phyloP scores from a whole-genome alignment of 148 eudicot genomes.

The Heliamphora exappendiculata region DNA sequence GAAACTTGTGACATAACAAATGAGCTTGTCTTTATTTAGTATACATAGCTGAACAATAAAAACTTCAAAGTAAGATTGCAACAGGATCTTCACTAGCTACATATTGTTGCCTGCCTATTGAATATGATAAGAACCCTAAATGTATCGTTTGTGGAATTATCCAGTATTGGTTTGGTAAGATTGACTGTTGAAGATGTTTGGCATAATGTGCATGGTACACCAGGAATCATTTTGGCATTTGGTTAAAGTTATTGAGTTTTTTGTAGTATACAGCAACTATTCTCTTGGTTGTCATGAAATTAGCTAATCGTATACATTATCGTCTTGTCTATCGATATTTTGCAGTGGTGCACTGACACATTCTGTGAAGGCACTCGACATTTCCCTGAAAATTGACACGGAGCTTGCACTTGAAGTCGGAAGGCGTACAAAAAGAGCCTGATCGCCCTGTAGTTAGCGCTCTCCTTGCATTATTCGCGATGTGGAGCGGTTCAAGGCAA shows the following conservation, averaged over 20 bases:
- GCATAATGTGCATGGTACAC: not conserved
- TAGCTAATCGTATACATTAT: too few relatives aligned
- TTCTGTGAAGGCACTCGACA: conserved; percentile 86
- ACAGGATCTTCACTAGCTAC: not conserved
- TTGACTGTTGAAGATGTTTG: not conserved
- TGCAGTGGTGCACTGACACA: conserved; percentile 84
- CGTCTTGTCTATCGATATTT: not conserved
- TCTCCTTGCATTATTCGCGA: not conserved
- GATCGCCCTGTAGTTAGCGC: conserved; percentile 6
- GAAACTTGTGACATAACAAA: not conserved
- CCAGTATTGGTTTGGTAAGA: not conserved
- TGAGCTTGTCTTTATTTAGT: not conserved
- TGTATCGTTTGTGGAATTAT: not conserved
- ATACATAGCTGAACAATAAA: not conserved
- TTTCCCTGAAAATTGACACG: conserved; percentile 83
- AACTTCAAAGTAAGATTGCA: not conserved
- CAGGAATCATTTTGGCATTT: not conserved
- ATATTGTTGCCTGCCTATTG: not conserved
- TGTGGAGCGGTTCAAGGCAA: not conserved
- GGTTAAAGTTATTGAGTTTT: not conserved
- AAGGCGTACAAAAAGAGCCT: conserved; percentile 87
- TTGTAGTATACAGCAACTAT: not conserved
- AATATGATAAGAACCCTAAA: not conserved
- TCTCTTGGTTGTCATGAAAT: not conserved
- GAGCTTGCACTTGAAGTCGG: conserved; percentile 91